Conservation (phyloP, 805 yeast genomes). For the Saccharomycopsis oosterbeekiorum region DNA sequence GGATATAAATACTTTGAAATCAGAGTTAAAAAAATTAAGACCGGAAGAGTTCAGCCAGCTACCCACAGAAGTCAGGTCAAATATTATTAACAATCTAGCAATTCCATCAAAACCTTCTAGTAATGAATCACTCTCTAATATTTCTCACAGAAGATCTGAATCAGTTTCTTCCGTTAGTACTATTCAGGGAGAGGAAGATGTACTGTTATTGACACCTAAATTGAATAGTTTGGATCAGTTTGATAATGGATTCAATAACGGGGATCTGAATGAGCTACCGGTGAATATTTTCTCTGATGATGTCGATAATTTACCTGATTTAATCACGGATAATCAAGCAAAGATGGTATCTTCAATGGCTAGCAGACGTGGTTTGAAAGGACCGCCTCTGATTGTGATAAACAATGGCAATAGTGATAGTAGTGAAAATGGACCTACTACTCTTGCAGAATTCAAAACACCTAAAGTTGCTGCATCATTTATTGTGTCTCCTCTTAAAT, state of each 20-base stretch:
- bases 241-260: neutral
- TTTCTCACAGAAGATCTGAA: neutral
- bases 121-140: neutral
- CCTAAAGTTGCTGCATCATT: neutral
- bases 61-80: neutral
- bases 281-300: neutral
- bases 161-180: neutral
- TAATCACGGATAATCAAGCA: neutral
- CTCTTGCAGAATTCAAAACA: neutral
- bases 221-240: neutral
- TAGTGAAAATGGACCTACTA: neutral
- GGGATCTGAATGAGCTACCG: neutral
- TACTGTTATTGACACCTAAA: neutral
- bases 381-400: neutral
- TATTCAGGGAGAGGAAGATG: neutral
- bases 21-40: slow-evolving; percentile 23
- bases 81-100: neutral
- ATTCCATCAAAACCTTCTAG: neutral
- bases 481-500: neutral
- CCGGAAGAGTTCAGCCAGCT: slow-evolving; percentile 6
- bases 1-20: slow-evolving; percentile 29
- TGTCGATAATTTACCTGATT: neutral
- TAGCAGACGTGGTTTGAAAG: neutral
- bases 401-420: neutral
- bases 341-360: neutral